Conservation (phyloP, 805 yeast species). For the Clavispora asparagi region DNA sequence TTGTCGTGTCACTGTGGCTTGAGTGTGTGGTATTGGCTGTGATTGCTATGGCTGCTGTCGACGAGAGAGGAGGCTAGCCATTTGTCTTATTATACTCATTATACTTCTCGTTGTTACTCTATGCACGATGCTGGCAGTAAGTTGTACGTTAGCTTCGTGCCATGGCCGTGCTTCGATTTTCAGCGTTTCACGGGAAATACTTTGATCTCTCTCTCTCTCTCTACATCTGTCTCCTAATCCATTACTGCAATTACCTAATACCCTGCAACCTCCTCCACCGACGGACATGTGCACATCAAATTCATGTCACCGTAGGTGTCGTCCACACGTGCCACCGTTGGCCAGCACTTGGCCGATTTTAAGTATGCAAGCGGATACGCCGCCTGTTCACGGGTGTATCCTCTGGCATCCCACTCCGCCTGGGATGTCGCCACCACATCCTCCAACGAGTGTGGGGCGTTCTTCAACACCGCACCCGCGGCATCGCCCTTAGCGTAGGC, state of each 20-base stretch:
- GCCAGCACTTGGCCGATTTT: conserved; percentile 84
- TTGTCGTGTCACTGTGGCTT: too few relatives aligned
- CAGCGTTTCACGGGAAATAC: too few relatives aligned
- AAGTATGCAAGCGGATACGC: conserved; percentile 84
- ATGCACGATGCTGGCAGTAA: too few relatives aligned
- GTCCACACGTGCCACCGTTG: conserved; percentile 86
- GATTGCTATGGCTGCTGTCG: too few relatives aligned
- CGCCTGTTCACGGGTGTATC: conserved; percentile 89
- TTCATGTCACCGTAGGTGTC: conserved; percentile 94
- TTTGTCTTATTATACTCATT: too few relatives aligned
- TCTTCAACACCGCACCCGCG: conserved; percentile 67
- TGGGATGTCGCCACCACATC: conserved; percentile 61
- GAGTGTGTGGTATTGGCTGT: too few relatives aligned
- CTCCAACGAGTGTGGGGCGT: conserved; percentile 86
- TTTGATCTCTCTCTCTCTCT: too few relatives aligned
- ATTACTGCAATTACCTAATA: not conserved
- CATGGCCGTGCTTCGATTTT: too few relatives aligned
- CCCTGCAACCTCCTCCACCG: conserved; percentile 67
- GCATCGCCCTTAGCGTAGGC: conserved; percentile 63
- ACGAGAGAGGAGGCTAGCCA: too few relatives aligned
- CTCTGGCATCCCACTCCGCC: conserved; percentile 75
- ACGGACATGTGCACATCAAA: conserved; percentile 88
- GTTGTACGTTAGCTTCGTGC: too few relatives aligned
- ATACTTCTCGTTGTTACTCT: too few relatives aligned
- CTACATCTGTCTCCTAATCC: too few relatives aligned